Evolutionary conservation across 2,329 filamentous ascomycete species (phyloP).

Genomic region (Arachnomyces sp.): DNA sequence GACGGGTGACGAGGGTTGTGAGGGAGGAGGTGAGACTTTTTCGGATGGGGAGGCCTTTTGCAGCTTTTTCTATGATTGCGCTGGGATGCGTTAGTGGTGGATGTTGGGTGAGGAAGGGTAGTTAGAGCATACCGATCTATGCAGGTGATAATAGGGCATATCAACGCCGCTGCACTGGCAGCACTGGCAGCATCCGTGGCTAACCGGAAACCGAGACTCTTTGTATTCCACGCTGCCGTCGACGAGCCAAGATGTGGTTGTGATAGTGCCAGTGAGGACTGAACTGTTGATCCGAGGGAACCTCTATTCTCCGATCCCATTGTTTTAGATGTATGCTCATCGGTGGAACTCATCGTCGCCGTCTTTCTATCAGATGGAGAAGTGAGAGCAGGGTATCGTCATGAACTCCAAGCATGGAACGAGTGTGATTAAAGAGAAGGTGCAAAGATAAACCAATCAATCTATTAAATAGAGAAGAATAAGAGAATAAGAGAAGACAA

Average conservation of each 20-base stretch:
- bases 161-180: constrained; percentile 60
- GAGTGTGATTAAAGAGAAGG: too few relatives aligned
- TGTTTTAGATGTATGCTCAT: not conserved
- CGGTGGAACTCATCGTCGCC: constrained; percentile 2
- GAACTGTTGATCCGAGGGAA: too few relatives aligned
- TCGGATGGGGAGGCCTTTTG: constrained; percentile 35
- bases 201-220: constrained; percentile 58
- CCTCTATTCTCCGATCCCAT: too few relatives aligned
- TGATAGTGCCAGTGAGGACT: too few relatives aligned
- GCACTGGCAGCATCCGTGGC: constrained; percentile 62
- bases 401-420: too few relatives aligned
- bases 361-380: too few relatives aligned
- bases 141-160: constrained; percentile 76
- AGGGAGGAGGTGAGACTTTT: constrained; percentile 34
- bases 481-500: too few relatives aligned
- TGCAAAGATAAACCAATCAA: too few relatives aligned
- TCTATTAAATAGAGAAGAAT: too few relatives aligned
- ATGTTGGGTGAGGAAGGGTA: not conserved
- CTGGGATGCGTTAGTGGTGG: constrained; percentile 18
- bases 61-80: constrained; percentile 43
- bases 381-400: too few relatives aligned
- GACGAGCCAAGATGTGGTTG: constrained; percentile 1
- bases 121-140: constrained; percentile 62
- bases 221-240: constrained; percentile 59
- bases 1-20: constrained; percentile 31